A percentile compares a stretch with the other conserved stretches of the same genome.
Evolutionary conservation across 805 yeast genomes (phyloP).

Genomic region (Yarrowia porcina): DNA sequence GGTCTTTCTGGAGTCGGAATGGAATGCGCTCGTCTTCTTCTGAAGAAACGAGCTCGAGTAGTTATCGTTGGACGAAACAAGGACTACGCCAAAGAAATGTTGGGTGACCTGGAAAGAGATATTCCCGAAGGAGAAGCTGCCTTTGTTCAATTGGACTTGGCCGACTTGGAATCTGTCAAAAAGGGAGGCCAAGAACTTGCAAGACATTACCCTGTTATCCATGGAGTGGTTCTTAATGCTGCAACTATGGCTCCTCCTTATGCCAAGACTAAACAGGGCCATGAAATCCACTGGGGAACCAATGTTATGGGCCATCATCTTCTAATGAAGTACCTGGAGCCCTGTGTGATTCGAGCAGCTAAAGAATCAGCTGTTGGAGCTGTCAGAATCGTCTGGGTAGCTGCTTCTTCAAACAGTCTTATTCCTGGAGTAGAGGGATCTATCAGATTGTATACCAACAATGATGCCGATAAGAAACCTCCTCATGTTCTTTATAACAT

Average conservation of each 20-base stretch:
- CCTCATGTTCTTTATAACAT: constrained; percentile 40
- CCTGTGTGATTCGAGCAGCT: constrained; percentile 42
- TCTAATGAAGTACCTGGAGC: constrained; percentile 43
- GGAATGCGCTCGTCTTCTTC: not conserved
- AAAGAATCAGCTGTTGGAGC: constrained; percentile 34
- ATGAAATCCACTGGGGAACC: constrained; percentile 47
- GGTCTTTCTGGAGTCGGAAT: constrained; percentile 10
- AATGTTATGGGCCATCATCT: constrained; percentile 48
- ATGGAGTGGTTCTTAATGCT: constrained; percentile 44
- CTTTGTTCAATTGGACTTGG: not conserved
- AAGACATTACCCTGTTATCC: not conserved
- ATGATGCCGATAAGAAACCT: constrained; percentile 30
- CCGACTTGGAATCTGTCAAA: not conserved
- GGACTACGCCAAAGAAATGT: not conserved
- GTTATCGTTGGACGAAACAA: constrained; percentile 2
- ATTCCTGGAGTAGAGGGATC: constrained; percentile 37
- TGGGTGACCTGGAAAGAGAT: not conserved
- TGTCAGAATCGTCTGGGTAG: constrained; percentile 46
- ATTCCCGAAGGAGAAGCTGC: not conserved
- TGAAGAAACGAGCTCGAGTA: not conserved
- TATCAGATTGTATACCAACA: constrained; percentile 39
- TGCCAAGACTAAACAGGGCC: constrained; percentile 44
- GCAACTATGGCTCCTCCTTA: constrained; percentile 45
- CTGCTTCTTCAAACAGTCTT: constrained; percentile 42
- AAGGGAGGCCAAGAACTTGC: not conserved